Base-by-base conservation (phyloP, 495 filamentous ascomycete genomes). In the Daldinia loculata region DNA sequence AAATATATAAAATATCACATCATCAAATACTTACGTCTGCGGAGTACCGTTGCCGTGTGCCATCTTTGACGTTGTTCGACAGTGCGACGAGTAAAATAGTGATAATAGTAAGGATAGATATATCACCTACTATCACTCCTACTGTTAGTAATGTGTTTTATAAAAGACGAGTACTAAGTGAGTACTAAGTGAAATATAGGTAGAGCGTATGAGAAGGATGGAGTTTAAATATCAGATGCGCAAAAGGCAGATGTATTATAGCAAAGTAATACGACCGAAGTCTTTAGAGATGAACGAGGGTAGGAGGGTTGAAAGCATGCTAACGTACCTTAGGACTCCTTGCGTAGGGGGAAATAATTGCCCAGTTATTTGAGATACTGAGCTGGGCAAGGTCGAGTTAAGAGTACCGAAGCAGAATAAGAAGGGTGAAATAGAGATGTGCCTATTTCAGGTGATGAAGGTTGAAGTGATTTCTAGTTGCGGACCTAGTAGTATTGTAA, bases 1-100 rank as follows among this genome's bases (percentile, higher is more conserved):
- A 14, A 19, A 38, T 41, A 29, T 26, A 39, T 8, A 11, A 4
- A 19, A 19, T n/a, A 15, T 5, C 14, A 29, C 50, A 9, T 15
- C 50, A 14, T 53, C 9, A 45, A 51, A 2, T 38, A 69, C 69
- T 71, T 60, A 67, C 69, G 12, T n/a, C 8, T 56, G n/a, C 1
- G 69, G 59, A 22, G 48, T 12, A 12, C 14, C 6, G 50, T 30
- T 30, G 15, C 14, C 15, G 26, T n/a, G 14, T 22, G 43, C 8
- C 43, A 48, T 48, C 43, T 48, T 48, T 4, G 12, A 11, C 7
- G 17, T 17, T 45, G 41, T 22, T 45, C 8, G 8, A 22, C 7
- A 32, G 41, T 8, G 19, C 7, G 41, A 19, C 17, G 9, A 45
- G 41, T 45, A 17, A 8, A 19, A 11, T 9, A 6, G 3, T 4